Evolutionary conservation across 192 early-diverging fungal species (phyloP).

Genomic region (Haplosporangium gracile): DNA sequence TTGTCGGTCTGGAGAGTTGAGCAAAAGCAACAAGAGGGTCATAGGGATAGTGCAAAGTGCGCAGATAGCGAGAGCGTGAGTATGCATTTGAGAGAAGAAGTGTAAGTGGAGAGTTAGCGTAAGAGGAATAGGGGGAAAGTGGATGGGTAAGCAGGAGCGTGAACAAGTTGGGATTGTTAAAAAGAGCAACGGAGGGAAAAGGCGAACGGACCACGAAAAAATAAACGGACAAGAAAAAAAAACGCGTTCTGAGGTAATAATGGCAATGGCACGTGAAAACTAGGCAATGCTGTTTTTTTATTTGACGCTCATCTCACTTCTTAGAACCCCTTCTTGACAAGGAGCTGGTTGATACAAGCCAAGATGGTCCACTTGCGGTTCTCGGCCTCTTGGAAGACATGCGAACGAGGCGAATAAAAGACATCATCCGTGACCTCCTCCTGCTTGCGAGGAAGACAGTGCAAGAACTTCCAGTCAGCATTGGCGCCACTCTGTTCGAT

Average conservation of each 20-base stretch:
- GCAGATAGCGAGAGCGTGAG: no score
- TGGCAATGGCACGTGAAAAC: background rate
- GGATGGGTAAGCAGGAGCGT: background rate
- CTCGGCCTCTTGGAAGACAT: conserved; percentile 98
- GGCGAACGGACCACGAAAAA: background rate
- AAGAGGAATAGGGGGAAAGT: background rate
- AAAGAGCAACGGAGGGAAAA: no score
- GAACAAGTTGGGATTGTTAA: background rate
- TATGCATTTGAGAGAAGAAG: no score
- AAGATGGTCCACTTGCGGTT: conserved; percentile 99
- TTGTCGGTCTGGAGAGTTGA: background rate
- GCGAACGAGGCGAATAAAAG: conserved; percentile 90
- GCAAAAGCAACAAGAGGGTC: background rate
- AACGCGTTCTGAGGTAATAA: background rate
- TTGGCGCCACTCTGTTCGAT: conserved; percentile 82
- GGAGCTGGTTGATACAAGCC: conserved; percentile 79
- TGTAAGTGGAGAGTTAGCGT: no score
- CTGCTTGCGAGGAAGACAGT: conserved; percentile 95
- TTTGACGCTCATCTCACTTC: background rate
- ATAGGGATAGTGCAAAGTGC: background rate
- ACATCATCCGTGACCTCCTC: conserved; percentile 99
- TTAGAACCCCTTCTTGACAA: conserved; percentile 70
- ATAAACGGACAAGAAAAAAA: background rate
- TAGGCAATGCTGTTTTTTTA: no score
- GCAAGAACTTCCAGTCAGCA: conserved; percentile 96